Base-by-base conservation (phyloP, 257 asterid species). In the Solanum pennellii region DNA sequence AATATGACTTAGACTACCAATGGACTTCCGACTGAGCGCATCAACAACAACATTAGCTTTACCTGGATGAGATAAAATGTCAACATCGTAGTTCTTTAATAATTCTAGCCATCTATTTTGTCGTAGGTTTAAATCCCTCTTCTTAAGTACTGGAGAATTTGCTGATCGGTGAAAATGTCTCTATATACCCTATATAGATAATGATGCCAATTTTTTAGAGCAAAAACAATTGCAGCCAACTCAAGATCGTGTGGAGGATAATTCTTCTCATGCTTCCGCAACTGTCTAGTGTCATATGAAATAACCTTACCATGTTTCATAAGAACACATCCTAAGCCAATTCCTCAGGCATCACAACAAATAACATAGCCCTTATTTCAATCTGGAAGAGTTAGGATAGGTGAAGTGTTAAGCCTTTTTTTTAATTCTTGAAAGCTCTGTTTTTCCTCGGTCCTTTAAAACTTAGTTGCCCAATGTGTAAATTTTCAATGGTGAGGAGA, bases 241-340 rank as follows among this genome's bases (percentile, higher is more conserved):
- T 56, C n/a, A 18, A 56, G 1, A 56, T 56, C 0, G 1, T 56
- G 4, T 1, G n/a, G 7, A 56, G 62, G n/a, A 56, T 56, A 56
- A 18, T 3, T 56, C 1, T 18, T 4, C n/a, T 56, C 4, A 56
- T 56, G 8, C 6, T 15, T 5, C n/a, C 20, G 8, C 10, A 56
- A 56, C 8, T 56, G 0, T 56, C n/a, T 18, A 56, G 11, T 7
- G n/a, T n/a, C 1, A 4, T 56, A 18, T 56, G 1, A 0, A 0
- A 56, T 56, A 18, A 56, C n/a, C n/a, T 56, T 56, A 56, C 23
- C 4, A 56, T 18, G 65, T 3, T 56, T n/a, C 23, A 56, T 56
- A 18, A 3, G 11, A 56, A 56, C 8, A 56, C 5, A 3, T 18
- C n/a, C 11, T 56, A 56, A 2, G 3, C n/a, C 11, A 16, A 56